A percentile compares a stretch with the other conserved stretches of the same genome.
Evolutionary conservation across 768 basidiomycete genomes (phyloP).

Genomic region (Russula sp.): DNA sequence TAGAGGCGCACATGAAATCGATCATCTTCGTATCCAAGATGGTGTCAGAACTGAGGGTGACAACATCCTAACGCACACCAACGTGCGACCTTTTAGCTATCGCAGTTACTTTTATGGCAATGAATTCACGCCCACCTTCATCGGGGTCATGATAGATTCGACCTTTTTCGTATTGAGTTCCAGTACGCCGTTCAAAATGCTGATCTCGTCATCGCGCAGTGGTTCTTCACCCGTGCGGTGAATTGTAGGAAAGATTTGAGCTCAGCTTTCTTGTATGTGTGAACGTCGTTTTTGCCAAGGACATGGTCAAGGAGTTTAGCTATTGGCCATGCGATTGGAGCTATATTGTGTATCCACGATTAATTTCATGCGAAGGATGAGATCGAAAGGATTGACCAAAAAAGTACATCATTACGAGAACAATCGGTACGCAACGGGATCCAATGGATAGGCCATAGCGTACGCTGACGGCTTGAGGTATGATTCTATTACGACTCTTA

Average conservation of each 20-base stretch:
- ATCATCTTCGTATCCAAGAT: slow-evolving; percentile 77
- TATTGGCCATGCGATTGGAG: slow-evolving; percentile 57
- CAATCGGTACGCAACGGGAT: slow-evolving; percentile 50
- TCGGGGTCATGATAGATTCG: slow-evolving; percentile 53
- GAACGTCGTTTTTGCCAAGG: slow-evolving; percentile 68
- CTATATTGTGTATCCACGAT: slow-evolving; percentile 29
- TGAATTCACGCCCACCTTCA: slow-evolving; percentile 39
- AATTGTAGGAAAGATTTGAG: slow-evolving; percentile 62
- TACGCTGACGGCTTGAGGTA: slow-evolving; percentile 70
- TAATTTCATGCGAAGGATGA: background rate
- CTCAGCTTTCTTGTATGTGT: slow-evolving; percentile 78
- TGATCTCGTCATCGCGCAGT: slow-evolving; percentile 76
- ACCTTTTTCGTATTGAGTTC: slow-evolving; percentile 75
- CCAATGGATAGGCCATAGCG: slow-evolving; percentile 59
- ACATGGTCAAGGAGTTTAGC: slow-evolving; percentile 74
- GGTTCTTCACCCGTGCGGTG: slow-evolving; percentile 76
- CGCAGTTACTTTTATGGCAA: background rate
- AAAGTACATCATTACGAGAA: slow-evolving; percentile 49
- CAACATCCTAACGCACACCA: slow-evolving; percentile 59
- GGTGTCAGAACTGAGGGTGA: slow-evolving; percentile 73
- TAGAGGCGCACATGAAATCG: slow-evolving; percentile 63
- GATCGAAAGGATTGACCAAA: slow-evolving; percentile 38
- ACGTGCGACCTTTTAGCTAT: background rate
- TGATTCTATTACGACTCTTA: slow-evolving; percentile 45
- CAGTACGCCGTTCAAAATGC: slow-evolving; percentile 74